Conservation (phyloP, 2,329 filamentous ascomycete species). For the Endothia cerciana region DNA sequence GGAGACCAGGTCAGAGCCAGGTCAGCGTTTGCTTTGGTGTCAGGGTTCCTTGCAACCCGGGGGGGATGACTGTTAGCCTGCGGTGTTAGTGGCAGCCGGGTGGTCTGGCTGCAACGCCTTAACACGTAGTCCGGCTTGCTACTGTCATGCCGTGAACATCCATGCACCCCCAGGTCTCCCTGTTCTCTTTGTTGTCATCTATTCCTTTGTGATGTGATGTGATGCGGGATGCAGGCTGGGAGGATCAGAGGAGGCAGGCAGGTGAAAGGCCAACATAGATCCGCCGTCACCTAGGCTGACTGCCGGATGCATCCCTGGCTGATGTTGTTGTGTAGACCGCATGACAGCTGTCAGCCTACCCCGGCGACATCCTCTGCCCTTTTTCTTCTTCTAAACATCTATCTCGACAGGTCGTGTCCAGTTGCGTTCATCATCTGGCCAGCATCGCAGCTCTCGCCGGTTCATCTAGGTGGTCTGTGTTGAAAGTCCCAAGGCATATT, state of each 20-base stretch:
- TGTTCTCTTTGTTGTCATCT: slow-evolving; percentile 2
- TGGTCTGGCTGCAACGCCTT: background rate
- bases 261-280: background rate
- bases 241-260: background rate
- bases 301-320: background rate
- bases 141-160: background rate
- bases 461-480: background rate
- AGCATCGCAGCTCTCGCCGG: too few relatives aligned
- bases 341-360: background rate
- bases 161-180: background rate
- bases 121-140: background rate
- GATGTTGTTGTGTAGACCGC: background rate
- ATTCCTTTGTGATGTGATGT: background rate
- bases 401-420: too few relatives aligned
- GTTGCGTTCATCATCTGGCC: too few relatives aligned
- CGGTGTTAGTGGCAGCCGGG: slow-evolving; percentile 3
- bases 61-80: background rate
- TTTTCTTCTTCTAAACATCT: too few relatives aligned
- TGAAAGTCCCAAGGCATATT: slow-evolving; percentile 17
- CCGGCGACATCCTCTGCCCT: background rate
- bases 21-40: background rate
- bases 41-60: background rate
- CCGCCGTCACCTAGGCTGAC: too few relatives aligned
- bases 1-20: slow-evolving; percentile 7
- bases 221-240: background rate